These are phyloP conservation scores for Martensiomyces pterosporus DNA, from an alignment of 192 early-diverging fungal species.

Conservation along the genomic window DNA sequence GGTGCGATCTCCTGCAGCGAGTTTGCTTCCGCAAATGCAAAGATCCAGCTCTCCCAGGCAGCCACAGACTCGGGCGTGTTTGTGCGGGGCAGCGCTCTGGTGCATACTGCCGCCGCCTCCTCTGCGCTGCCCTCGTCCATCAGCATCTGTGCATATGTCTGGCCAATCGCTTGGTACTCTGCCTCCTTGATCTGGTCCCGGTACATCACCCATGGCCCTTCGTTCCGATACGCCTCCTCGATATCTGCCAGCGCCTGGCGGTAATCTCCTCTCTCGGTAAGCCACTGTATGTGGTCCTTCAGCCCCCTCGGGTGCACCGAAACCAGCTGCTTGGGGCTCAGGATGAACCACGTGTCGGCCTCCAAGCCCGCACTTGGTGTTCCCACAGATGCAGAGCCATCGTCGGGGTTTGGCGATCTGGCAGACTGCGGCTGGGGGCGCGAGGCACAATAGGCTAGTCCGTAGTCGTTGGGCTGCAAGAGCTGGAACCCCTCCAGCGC, in stretches of 20 bases:
- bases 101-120: conserved; percentile 68
- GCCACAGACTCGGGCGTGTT: conserved; percentile 9
- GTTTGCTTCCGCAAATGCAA: conserved; percentile 74
- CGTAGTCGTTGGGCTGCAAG: conserved; percentile 94
- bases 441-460: conserved; percentile 61
- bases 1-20: conserved; percentile 71
- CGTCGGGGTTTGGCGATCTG: not conserved
- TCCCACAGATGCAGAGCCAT: not conserved
- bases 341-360: conserved; percentile 86
- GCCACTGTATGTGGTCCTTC: conserved; percentile 92
- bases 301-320: conserved; percentile 82
- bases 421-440: not conserved
- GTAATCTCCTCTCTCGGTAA: conserved; percentile 75
- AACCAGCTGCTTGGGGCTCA: conserved; percentile 93
- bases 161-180: conserved; percentile 72
- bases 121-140: conserved; percentile 63
- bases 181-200: conserved; percentile 49
- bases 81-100: conserved; percentile 64
- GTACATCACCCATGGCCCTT: conserved; percentile 48
- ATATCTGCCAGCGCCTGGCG: conserved; percentile 72
- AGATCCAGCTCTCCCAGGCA: conserved; percentile 89
- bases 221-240: conserved; percentile 53
- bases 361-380: not conserved
- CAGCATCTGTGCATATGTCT: conserved; percentile 74
- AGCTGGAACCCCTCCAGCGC: conserved; percentile 79